phyloP scores from a whole-genome alignment of 1,284 basidiomycete genomes.

The Ustilago cynodontis region DNA sequence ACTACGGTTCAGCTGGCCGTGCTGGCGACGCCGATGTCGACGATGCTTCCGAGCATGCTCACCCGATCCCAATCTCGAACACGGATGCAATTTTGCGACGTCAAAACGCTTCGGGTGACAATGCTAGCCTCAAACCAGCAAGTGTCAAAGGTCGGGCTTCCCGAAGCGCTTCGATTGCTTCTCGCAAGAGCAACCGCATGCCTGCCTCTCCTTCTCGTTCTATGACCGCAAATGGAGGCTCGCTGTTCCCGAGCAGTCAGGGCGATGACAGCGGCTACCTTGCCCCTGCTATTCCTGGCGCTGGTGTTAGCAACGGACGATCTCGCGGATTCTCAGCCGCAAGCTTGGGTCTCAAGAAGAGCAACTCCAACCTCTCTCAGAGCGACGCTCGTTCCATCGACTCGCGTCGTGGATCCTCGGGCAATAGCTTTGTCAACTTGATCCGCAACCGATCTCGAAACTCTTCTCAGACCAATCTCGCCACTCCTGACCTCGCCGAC shows the following conservation, averaged over 20 bases:
- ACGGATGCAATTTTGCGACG: conserved; percentile 49
- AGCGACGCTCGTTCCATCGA: conserved; percentile 49
- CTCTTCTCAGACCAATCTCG: conserved; percentile 45
- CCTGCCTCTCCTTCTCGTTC: conserved; percentile 21
- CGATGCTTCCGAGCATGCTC: conserved; percentile 22
- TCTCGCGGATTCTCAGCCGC: conserved; percentile 24
- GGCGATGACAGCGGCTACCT: conserved; percentile 23
- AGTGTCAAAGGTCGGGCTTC: conserved; percentile 23
- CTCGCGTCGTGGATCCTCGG: conserved; percentile 39
- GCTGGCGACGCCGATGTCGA: conserved; percentile 8
- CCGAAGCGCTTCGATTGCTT: conserved; percentile 29
- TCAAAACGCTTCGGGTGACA: conserved; percentile 13
- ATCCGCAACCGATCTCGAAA: conserved; percentile 44
- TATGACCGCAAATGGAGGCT: conserved; percentile 1
- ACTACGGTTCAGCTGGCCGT: neutral
- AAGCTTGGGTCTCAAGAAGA: conserved; percentile 40
- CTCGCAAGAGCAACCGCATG: conserved; percentile 5
- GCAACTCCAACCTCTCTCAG: conserved; percentile 53
- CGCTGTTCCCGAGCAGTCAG: neutral
- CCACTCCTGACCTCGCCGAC: conserved; percentile 23
- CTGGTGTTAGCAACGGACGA: neutral
- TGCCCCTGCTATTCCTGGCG: conserved; percentile 18
- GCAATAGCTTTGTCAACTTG: conserved; percentile 41
- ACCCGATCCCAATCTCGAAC: conserved; percentile 45
- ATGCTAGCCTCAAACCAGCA: conserved; percentile 14